Conservation (phyloP, 495 filamentous ascomycete species). For the Penicillium robsamsonii region DNA sequence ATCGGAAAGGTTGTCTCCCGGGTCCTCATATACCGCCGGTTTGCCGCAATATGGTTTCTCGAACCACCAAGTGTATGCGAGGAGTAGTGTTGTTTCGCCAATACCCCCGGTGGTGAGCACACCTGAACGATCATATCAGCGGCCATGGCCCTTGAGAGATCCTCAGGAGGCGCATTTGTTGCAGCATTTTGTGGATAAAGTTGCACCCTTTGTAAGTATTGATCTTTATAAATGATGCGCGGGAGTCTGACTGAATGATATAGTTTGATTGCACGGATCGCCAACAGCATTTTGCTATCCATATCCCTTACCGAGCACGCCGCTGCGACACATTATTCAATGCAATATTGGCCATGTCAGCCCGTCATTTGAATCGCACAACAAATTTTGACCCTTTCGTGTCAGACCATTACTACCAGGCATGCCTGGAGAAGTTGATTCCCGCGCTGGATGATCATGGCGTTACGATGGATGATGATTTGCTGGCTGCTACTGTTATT, state of each 20-base stretch:
- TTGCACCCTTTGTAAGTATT: conserved; percentile 24
- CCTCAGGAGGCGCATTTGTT: conserved; percentile 22
- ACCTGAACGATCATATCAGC: not conserved
- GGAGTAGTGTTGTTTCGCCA: not conserved
- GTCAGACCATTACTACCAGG: conserved; percentile 48
- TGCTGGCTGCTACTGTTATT: conserved; percentile 61
- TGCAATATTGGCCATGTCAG: conserved; percentile 58
- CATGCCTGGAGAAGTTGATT: conserved; percentile 51
- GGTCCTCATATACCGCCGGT: not conserved
- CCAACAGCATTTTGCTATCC: conserved; percentile 50
- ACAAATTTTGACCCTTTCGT: conserved; percentile 44
- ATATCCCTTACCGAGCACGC: conserved; percentile 51
- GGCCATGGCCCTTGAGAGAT: conserved; percentile 26
- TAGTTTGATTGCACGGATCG: conserved; percentile 61
- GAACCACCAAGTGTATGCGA: not conserved
- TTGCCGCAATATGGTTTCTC: not conserved
- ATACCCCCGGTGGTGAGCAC: not conserved
- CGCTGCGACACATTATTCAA: conserved; percentile 53
- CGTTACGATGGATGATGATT: conserved; percentile 51
- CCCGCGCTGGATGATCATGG: conserved; percentile 46
- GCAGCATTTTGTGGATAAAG: conserved; percentile 26
- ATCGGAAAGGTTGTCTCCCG: not conserved
- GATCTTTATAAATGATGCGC: not conserved
- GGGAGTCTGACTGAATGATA: not conserved
- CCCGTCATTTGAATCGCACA: conserved; percentile 52